These are phyloP conservation scores for Sodiomyces alkalinus DNA, from an alignment of 2,329 filamentous ascomycete species.

Conservation along the genomic window DNA sequence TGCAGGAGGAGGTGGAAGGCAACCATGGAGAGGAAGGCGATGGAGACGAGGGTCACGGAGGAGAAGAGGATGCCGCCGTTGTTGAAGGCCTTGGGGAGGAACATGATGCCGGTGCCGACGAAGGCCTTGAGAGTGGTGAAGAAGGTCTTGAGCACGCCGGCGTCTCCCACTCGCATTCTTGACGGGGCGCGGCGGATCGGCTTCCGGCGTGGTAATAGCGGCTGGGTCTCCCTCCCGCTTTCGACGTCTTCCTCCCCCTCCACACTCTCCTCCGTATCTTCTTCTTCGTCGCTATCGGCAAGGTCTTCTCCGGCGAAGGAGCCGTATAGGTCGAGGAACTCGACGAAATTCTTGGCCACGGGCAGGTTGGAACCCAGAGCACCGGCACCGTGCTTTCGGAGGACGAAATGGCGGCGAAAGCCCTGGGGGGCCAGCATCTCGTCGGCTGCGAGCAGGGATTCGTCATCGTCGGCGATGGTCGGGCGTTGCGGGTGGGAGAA, in stretches of 20 bases:
- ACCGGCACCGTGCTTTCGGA: slow-evolving; percentile 15
- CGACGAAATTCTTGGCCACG: slow-evolving; percentile 55
- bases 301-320: slow-evolving; percentile 63
- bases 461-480: slow-evolving; percentile 6
- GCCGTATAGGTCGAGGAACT: slow-evolving; percentile 62
- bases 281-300: slow-evolving; percentile 43
- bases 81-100: slow-evolving; percentile 63
- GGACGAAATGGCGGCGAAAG: slow-evolving; percentile 33
- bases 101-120: slow-evolving; percentile 70
- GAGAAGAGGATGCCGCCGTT: slow-evolving; percentile 69
- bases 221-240: slow-evolving; percentile 33
- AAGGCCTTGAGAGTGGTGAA: slow-evolving; percentile 69
- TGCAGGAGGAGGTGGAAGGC: slow-evolving; percentile 59
- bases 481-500: slow-evolving; percentile 39
- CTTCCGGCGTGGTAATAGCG: slow-evolving; percentile 42
- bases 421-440: slow-evolving; percentile 8
- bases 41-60: slow-evolving; percentile 47
- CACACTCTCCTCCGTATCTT: slow-evolving; percentile 27
- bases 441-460: slow-evolving; percentile 7
- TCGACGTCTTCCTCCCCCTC: slow-evolving; percentile 23
- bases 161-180: slow-evolving; percentile 45
- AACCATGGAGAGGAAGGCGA: slow-evolving; percentile 51
- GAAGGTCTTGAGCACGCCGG: slow-evolving; percentile 57
- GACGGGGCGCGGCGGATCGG: slow-evolving; percentile 28
- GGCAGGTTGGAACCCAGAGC: slow-evolving; percentile 22